These are phyloP conservation scores for Leccinum variicolor DNA, from an alignment of 768 basidiomycete species.

Conservation along the genomic window DNA sequence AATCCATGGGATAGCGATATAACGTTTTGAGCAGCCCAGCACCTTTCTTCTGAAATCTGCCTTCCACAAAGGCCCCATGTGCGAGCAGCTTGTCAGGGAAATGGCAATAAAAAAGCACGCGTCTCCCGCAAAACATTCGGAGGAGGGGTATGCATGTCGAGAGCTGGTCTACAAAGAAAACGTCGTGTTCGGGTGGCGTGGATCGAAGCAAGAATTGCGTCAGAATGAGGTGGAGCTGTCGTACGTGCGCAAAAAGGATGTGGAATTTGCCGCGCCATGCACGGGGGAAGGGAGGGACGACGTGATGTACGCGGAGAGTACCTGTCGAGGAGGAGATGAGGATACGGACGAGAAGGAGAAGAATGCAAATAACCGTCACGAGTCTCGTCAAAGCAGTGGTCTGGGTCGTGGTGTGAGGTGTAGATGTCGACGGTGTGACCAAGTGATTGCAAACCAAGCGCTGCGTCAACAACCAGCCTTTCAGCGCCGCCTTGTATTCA, in stretches of 20 bases:
- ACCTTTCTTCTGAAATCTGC: constrained; percentile 38
- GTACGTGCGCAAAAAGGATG: constrained; percentile 83
- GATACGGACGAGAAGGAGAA: constrained; percentile 8
- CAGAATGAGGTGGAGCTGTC: constrained; percentile 77
- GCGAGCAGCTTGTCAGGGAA: constrained; percentile 94
- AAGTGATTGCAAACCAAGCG: constrained; percentile 77
- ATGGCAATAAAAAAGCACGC: constrained; percentile 96
- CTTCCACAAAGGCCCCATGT: constrained; percentile 61
- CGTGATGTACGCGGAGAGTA: constrained; percentile 70
- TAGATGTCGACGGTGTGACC: constrained; percentile 89
- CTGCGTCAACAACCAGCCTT: constrained; percentile 44
- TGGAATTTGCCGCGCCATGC: constrained; percentile 79
- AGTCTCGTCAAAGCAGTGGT: constrained; percentile 93
- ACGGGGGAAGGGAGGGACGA: constrained; percentile 76
- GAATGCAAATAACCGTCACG: constrained; percentile 58
- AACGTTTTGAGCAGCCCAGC: constrained; percentile 59
- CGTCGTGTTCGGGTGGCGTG: constrained; percentile 54
- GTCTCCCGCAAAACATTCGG: constrained; percentile 58
- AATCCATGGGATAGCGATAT: constrained; percentile 89
- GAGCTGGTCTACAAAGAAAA: constrained; percentile 94
- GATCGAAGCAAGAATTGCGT: constrained; percentile 51
- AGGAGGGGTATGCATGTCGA: constrained; percentile 89
- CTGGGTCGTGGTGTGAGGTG: constrained; percentile 87
- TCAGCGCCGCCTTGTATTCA: not conserved
- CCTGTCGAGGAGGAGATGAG: constrained; percentile 44